Base-by-base conservation (phyloP, 1,284 basidiomycete genomes). In the Malassezia pachydermatis region DNA sequence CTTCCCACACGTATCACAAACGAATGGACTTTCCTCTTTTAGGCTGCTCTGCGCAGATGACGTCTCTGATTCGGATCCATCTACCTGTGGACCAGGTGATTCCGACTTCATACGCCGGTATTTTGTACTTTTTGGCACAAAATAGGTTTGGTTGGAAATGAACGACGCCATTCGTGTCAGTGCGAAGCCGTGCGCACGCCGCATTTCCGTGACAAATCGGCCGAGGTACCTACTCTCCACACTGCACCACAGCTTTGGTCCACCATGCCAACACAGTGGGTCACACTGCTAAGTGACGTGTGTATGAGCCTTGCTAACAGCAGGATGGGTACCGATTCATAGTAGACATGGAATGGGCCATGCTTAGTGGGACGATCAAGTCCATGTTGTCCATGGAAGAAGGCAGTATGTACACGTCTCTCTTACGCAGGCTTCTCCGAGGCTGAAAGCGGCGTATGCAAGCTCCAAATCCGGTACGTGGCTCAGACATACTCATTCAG, bases 381-480 rank as follows among this genome's bases (percentile, higher is more conserved):
- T 51, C 57, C 2, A 67, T 65, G 63, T 54, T 67, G 7, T 57
- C 57, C 8, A 57, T 47, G 40, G 58, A 57, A 5, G 56, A 61
- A 28, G 62, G 62, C 7, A 46, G 51, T 45, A 34, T 10, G 48
- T 40, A 2, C 8, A 3, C 14, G 24, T 6, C 8, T 19, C 14
- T 10, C n/a, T 8, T 20, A 25, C 7, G 73, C 69, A 42, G 72
- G 69, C 2, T 76, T 76, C 48, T 66, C 63, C 19, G 75, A 76
- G 56, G 65, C 73, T 0, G 67, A 72, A 50, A 72, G 64, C 41
- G 72, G 73, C 29, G 63, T 66, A 2, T 73, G 72, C 40, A 62
- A 62, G 16, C 59, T 76, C 11, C 67, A 74, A 38, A 72, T 75
- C 45, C 65, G 75, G 74, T 75, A 36, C 13, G 62, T 58, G 14